A percentile compares a stretch with the other conserved stretches of the same genome.
Evolutionary conservation across 768 basidiomycete genomes (phyloP).

Genomic region (Amanita pseudoporphyria): DNA sequence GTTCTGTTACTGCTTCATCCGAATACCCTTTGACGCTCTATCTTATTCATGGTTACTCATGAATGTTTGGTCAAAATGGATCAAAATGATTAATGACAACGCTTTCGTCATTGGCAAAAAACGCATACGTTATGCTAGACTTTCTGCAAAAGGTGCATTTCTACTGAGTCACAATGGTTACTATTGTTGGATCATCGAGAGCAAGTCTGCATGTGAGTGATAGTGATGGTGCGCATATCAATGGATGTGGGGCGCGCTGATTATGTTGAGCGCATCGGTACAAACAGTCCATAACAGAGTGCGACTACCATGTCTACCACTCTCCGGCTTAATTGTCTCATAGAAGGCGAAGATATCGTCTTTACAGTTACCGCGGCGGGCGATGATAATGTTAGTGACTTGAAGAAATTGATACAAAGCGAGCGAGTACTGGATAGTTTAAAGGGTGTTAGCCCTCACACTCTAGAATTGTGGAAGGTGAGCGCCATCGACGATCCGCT

Average conservation of each 20-base stretch:
- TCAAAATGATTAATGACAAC: slow-evolving; percentile 1
- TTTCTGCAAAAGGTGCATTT: background rate
- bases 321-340: too few species aligned
- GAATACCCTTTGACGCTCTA: slow-evolving; percentile 25
- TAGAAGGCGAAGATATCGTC: slow-evolving; percentile 23
- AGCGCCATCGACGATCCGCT: background rate
- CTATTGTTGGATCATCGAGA: slow-evolving; percentile 1
- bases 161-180: background rate
- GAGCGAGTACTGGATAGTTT: background rate
- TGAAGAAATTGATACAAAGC: slow-evolving; percentile 2
- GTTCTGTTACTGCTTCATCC: slow-evolving; percentile 14
- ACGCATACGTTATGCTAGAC: too few species aligned
- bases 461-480: slow-evolving; percentile 8
- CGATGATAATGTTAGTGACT: slow-evolving; percentile 10
- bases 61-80: background rate
- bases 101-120: too few species aligned
- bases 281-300: too few species aligned
- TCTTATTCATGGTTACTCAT: slow-evolving; percentile 15
- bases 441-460: too few species aligned
- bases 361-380: slow-evolving; percentile 43
- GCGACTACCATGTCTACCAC: too few species aligned
- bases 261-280: too few species aligned
- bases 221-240: too few species aligned
- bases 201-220: too few species aligned
- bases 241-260: too few species aligned